phyloP scores from a whole-genome alignment of 1,284 basidiomycete species.

The Phlebopus sp. region DNA sequence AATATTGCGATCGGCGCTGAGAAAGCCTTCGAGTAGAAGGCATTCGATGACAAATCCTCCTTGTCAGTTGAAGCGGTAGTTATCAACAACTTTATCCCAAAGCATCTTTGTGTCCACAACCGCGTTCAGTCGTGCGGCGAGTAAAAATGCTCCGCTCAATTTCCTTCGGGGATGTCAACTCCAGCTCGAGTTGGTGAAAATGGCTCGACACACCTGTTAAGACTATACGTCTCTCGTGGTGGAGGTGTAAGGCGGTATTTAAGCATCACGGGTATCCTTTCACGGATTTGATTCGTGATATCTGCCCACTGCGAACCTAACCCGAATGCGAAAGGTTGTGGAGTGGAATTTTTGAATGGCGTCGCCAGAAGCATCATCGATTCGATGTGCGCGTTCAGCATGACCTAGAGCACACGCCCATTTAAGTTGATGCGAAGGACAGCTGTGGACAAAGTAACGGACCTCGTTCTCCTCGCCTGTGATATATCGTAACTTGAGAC shows the following conservation, averaged over 20 bases:
- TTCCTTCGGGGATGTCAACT: slow-evolving; percentile 50
- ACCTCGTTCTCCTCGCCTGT: slow-evolving; percentile 87
- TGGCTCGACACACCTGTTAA: slow-evolving; percentile 65
- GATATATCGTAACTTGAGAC: slow-evolving; percentile 82
- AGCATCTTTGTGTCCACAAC: slow-evolving; percentile 71
- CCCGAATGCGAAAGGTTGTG: slow-evolving; percentile 73
- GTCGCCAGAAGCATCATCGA: slow-evolving; percentile 83
- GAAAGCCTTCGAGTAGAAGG: no score
- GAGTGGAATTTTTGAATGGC: slow-evolving; percentile 67
- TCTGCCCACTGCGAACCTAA: slow-evolving; percentile 60
- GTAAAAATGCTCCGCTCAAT: slow-evolving; percentile 89
- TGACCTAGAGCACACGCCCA: slow-evolving; percentile 47
- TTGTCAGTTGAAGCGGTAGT: slow-evolving; percentile 20
- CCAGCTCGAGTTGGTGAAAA: background rate
- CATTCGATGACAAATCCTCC: background rate
- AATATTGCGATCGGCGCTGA: no score
- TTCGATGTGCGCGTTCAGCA: slow-evolving; percentile 86
- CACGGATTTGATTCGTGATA: slow-evolving; percentile 74
- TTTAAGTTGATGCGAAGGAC: background rate
- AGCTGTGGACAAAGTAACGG: background rate
- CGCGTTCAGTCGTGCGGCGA: slow-evolving; percentile 82
- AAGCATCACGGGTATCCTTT: slow-evolving; percentile 90
- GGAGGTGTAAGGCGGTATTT: slow-evolving; percentile 88
- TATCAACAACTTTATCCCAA: slow-evolving; percentile 66
- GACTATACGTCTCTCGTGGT: slow-evolving; percentile 90